Conservation (phyloP, 2,329 filamentous ascomycete species). For the Phoma herbarum region DNA sequence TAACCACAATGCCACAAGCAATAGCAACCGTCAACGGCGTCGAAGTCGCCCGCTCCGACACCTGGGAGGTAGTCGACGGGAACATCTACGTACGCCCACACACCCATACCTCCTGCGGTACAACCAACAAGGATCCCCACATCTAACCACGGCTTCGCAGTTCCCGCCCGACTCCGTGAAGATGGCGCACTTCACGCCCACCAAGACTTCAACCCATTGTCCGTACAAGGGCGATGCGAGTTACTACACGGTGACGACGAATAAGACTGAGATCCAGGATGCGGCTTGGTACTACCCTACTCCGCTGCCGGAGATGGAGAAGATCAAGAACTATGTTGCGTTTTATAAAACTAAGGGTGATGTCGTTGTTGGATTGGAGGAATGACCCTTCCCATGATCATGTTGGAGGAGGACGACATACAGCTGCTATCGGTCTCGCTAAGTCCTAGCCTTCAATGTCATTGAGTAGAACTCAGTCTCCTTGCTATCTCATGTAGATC, state of each 20-base stretch:
- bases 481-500: too few species aligned
- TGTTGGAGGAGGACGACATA: too few species aligned
- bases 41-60: constrained; percentile 60
- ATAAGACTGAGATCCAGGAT: constrained; percentile 60
- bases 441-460: too few species aligned
- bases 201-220: constrained; percentile 60
- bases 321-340: constrained; percentile 65
- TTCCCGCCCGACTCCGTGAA: constrained; percentile 56
- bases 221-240: constrained; percentile 67
- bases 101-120: too few species aligned
- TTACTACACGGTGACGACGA: constrained; percentile 64
- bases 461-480: too few species aligned
- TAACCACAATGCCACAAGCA: constrained; percentile 52
- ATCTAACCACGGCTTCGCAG: too few species aligned
- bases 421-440: too few species aligned
- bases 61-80: constrained; percentile 65
- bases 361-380: neutral
- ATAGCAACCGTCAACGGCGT: constrained; percentile 60
- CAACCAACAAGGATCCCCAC: too few species aligned
- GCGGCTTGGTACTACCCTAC: constrained; percentile 68
- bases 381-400: too few species aligned
- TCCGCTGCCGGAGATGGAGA: constrained; percentile 58
- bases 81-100: constrained; percentile 60
- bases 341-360: constrained; percentile 61
- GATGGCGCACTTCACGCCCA: constrained; percentile 55